phyloP scores from a whole-genome alignment of 2,329 filamentous ascomycete genomes.

The Aspergillus floridensis region DNA sequence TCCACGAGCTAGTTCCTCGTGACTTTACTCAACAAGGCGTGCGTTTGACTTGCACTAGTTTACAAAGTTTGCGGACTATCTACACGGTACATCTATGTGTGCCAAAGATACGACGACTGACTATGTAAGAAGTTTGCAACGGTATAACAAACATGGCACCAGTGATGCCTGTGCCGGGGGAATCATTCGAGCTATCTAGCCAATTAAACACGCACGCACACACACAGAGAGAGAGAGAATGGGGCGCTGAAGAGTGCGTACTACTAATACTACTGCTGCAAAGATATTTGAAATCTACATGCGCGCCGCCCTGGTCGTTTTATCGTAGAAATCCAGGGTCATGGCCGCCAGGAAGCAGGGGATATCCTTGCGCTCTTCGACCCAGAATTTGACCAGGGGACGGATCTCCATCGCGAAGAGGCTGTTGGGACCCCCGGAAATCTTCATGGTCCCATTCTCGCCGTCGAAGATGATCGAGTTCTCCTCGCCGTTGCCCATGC shows the following conservation, averaged over 20 bases:
- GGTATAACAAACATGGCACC: constrained; percentile 1
- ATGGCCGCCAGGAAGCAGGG: constrained; percentile 88
- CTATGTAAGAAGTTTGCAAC: too few species aligned
- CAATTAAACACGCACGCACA: not conserved
- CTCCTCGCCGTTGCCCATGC: constrained; percentile 49
- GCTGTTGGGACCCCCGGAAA: constrained; percentile 83
- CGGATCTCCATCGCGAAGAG: constrained; percentile 81
- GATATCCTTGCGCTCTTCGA: constrained; percentile 87
- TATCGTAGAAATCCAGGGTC: constrained; percentile 89
- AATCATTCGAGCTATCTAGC: constrained; percentile 15
- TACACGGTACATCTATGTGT: too few species aligned
- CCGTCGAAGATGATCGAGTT: constrained; percentile 79
- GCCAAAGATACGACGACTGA: not conserved
- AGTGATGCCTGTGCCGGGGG: constrained; percentile 22
- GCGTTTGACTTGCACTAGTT: not conserved
- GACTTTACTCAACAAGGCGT: not conserved
- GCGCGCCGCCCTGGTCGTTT: constrained; percentile 43
- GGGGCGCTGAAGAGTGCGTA: not conserved
- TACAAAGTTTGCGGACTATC: not conserved
- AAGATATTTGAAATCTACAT: constrained; percentile 21
- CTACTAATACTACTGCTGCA: not conserved
- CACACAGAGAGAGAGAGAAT: not conserved
- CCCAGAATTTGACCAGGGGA: constrained; percentile 91
- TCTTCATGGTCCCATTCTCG: constrained; percentile 96
- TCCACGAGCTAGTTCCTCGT: too few species aligned